Evolutionary conservation across 306 rosid genomes (phyloP).

Genomic region (Carpinus fangiana): DNA sequence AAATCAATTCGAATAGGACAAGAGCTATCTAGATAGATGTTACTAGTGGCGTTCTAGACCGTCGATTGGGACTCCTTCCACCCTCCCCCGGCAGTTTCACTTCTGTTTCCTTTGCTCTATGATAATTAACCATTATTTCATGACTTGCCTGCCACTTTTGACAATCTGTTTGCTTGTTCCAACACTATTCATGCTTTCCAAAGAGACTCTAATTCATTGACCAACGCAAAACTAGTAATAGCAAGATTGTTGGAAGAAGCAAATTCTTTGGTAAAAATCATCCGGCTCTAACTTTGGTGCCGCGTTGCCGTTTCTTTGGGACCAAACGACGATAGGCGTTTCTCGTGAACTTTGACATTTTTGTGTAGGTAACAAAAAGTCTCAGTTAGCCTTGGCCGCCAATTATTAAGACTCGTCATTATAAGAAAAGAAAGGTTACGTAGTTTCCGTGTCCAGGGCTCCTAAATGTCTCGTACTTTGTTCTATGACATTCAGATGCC

Average conservation of each 20-base stretch:
- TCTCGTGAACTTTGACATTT: slow-evolving; percentile 21
- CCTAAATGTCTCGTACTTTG: too few species aligned
- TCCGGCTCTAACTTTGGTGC: too few species aligned
- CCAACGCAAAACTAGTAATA: too few species aligned
- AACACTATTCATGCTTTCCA: background rate
- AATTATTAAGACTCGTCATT: background rate
- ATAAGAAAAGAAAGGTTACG: background rate
- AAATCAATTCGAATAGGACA: background rate
- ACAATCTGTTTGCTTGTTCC: background rate
- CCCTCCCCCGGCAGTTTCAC: background rate
- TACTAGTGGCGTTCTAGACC: background rate
- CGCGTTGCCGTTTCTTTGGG: background rate
- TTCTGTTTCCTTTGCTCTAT: too few species aligned
- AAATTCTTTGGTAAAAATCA: too few species aligned
- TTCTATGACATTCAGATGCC: background rate
- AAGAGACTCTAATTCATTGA: background rate
- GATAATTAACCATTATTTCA: background rate
- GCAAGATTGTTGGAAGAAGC: too few species aligned
- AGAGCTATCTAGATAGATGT: background rate
- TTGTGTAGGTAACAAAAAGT: background rate
- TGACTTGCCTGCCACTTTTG: background rate
- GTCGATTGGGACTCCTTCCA: background rate
- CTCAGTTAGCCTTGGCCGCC: slow-evolving; percentile 32
- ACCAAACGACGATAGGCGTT: slow-evolving; percentile 9
- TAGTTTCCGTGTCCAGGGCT: background rate